Evolutionary conservation across 176 grass and related monocot species (phyloP), one percentile per base, ranked within the genome.

Genomic region (Bonia amplexicaulis): DNA sequence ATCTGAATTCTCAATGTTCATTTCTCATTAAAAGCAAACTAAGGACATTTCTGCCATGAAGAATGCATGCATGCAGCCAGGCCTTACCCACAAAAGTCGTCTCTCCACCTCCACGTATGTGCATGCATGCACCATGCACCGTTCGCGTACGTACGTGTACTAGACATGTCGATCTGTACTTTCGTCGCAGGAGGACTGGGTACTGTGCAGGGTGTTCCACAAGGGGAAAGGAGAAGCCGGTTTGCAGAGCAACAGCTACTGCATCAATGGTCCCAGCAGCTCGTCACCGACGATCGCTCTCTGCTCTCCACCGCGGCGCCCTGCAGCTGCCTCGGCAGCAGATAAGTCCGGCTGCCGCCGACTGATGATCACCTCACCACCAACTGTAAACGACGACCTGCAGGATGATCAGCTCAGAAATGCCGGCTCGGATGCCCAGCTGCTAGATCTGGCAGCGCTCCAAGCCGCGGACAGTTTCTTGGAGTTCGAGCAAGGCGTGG

Each of bases 151-250:
- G 48, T 51, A 16, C 48, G 48, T 16, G 48, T 16, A 4, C 48
- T 51, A 51, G 16, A 16, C 49, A 52, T 16, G 15, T 17, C n/a
- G n/a, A n/a, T n/a, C 49, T 52, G 15, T 6, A 6, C 49, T 37
- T 37, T 37, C 35, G 4, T 37, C 35, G 35, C 70, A 73, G 79
- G 84, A 86, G 42, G 79, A 79, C 51, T 90, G 84, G 83, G 89
- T 90, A 49, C 84, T 90, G 29, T 90, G 89, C 68, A 83, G 84
- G 71, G 83, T 90, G 25, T 79, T 90, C 76, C 42, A 67, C 42
- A 90, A 74, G 79, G 69, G 53, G 62, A 86, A 65, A 67, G 82
- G 52, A 33, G 65, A 73, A 55, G 62, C 60, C 40, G 59, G 22
- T 11, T 15, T 15, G 57, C 57, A 60, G 11, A 44, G 41, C 41